Base-by-base conservation (phyloP, 2,329 filamentous ascomycete species). In the Tolypocladium guangdongense region DNA sequence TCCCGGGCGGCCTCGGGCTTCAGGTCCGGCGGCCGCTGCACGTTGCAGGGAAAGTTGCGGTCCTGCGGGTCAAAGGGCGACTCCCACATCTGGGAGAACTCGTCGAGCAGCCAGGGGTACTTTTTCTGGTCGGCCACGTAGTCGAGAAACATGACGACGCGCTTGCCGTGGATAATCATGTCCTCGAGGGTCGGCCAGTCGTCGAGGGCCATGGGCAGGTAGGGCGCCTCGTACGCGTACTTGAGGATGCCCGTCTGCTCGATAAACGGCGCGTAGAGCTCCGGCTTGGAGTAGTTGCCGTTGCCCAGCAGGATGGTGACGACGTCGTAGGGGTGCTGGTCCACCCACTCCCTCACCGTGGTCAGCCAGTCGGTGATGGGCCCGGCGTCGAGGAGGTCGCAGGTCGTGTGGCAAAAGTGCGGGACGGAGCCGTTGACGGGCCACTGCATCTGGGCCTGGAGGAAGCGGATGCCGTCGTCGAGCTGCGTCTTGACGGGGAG, bases 51-150 rank as follows among this genome's bases (percentile, higher is more conserved):
- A 66, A 96, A 95, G 0, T 68, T 66, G 49, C 71, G 71, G 64
- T 82, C 67, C 18, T 68, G 64, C 3, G 82, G 90, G 52, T 90
- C 88, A 66, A 95, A 96, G 0, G 88, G 88, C 1, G 90, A 92
- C 72, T 96, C 89, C 88, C 88, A 96, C 71, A 95, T 80, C 64
- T 95, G 87, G 7, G 80, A 81, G 72, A 96, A 96, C 69, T 96
- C 78, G 67, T 95, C 88, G 41, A 96, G 76, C 43, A 96, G 78
- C 82, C 89, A 96, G 0, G 91, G 90, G 20, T 89, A 85, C 22
- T 78, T 76, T 1, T 76, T 81, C 69, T 95, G 87, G 66, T 96
- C 84, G 59, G 90, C 88, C 59, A 85, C 75, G 73, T 95, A 95
- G 71, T 95, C 90, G 71, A 95, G 79, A 70, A 93, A 90, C 68